phyloP scores from a whole-genome alignment of 23 red algal species.

The Gracilaria gracilis region DNA sequence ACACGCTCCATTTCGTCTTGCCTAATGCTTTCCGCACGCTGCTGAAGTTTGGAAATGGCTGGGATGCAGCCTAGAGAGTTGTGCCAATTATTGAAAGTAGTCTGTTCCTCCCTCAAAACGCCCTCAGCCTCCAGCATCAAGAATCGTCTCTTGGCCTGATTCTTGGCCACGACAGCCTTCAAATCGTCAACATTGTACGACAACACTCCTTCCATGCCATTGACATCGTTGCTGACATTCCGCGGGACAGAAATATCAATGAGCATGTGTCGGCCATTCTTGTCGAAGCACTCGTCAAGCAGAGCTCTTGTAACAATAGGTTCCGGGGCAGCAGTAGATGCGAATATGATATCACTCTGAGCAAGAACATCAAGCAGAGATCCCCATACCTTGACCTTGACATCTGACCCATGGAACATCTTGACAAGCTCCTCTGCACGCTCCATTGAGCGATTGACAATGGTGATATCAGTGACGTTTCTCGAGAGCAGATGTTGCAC shows the following conservation, averaged over 20 bases:
- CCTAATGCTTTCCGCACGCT: conserved; percentile 92
- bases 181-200: conserved; percentile 99
- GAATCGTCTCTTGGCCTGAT: conserved; percentile 85
- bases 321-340: conserved; percentile 80
- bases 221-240: conserved; percentile 87
- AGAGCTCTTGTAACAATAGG: conserved; percentile 77
- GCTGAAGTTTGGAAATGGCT: conserved; percentile 93
- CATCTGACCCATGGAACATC: conserved; percentile 87
- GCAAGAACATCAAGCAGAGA: conserved; percentile 76
- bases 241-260: conserved; percentile 98
- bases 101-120: conserved; percentile 83
- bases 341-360: conserved; percentile 86
- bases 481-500: conserved; percentile 90
- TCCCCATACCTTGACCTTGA: conserved; percentile 64
- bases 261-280: conserved; percentile 52
- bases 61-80: conserved; percentile 91
- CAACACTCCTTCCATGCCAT: conserved; percentile 52
- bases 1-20: conserved; percentile 91
- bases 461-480: conserved; percentile 68
- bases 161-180: conserved; percentile 97
- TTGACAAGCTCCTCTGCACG: conserved; percentile 87
- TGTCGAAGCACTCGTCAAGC: conserved; percentile 39
- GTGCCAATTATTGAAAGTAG: conserved; percentile 94
- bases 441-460: conserved; percentile 88
- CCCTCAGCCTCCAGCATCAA: conserved; percentile 90